Evolutionary conservation across 805 yeast genomes (phyloP), one percentile per base, ranked within the genome.

Genomic region (Sungouiella thailandica): DNA sequence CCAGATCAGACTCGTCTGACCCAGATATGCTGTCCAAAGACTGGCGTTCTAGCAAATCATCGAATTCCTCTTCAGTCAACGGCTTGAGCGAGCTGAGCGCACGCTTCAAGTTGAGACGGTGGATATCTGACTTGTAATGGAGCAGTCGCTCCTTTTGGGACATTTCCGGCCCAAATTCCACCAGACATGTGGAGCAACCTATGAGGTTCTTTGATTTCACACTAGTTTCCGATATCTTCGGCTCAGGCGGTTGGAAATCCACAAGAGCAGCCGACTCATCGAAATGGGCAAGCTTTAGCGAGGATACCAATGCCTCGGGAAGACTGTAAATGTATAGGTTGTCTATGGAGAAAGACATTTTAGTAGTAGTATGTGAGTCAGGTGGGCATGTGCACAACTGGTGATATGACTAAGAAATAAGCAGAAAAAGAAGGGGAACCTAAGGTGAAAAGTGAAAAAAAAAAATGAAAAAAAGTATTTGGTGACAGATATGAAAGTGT

Each of bases 11-110:
- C 2, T 49, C 59, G 23, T 67, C 71, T 5, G 70, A 63, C 0
- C 84, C 87, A 3, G 85, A 78, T 7, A 79, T 65, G 54, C 83
- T 71, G 39, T 74, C 79, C 15, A 66, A 49, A 15, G 72, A 70
- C 36, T 70, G 64, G 24, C 68, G 65, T 24, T 72, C 78, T 29
- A 75, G 52, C 25, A 76, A 44, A 9, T 62, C 57, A 23, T 79
- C 84, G 46, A 82, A 83, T 49, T 80, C 78, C 3, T 57, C 70
- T 42, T 74, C 83, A 3, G 70, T 57, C 12, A 82, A 52, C 0
- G 74, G 61, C 1, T 62, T 53, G 29, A 74, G 57, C 0, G 72
- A 70, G 24, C 58, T 57, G 18, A 73, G 45, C 7, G 61, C 52
- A 35, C 89, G 62, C 51, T 79, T 80, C 34, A 74, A 42, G 50